Conservation (phyloP, 345 rosid species). For the Hypericum androsaemum region DNA sequence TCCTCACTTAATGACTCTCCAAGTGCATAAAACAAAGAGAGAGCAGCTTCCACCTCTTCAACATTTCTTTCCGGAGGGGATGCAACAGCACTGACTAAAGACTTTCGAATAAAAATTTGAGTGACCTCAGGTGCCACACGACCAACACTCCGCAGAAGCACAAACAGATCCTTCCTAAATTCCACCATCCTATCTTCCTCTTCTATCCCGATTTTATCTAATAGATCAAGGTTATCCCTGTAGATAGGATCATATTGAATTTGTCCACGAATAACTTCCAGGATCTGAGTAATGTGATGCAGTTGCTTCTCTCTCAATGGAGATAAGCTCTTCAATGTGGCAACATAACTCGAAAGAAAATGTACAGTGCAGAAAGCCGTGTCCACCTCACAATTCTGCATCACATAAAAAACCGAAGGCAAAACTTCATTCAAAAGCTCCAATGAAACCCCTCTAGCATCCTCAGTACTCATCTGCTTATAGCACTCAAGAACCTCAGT, state of each 20-base stretch:
- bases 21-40: conserved; percentile 78
- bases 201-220: conserved; percentile 82
- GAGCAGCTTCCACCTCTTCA: conserved; percentile 94
- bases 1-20: conserved; percentile 85
- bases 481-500: conserved; percentile 77
- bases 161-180: conserved; percentile 73
- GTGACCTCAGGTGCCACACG: conserved; percentile 83
- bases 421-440: conserved; percentile 79
- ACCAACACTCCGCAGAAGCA: conserved; percentile 66
- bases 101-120: conserved; percentile 59
- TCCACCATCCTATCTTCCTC: conserved; percentile 88
- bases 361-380: conserved; percentile 59
- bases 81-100: conserved; percentile 52
- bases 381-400: conserved; percentile 68
- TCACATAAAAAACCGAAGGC: conserved; percentile 66
- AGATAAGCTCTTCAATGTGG: conserved; percentile 63
- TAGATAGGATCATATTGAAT: conserved; percentile 64
- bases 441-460: conserved; percentile 39
- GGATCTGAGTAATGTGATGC: conserved; percentile 54
- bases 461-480: conserved; percentile 53
- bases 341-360: conserved; percentile 69
- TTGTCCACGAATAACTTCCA: conserved; percentile 72
- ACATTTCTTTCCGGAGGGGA: conserved; percentile 57
- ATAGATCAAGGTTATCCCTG: conserved; percentile 51
- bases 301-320: conserved; percentile 65